Base-by-base conservation (phyloP, 257 asterid species). In the Leptodermis oblonga region DNA sequence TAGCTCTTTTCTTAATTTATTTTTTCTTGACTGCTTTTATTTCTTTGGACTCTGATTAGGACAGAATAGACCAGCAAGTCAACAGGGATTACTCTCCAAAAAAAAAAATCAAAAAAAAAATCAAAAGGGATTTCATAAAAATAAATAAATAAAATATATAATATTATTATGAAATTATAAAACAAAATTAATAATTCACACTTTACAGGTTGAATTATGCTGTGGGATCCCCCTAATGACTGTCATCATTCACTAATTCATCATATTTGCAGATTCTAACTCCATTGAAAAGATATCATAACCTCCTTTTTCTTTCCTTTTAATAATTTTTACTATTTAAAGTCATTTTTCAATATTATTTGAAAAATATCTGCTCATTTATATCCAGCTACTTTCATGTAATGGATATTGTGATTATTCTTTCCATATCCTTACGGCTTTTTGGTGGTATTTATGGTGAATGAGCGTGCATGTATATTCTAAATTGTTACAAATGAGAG, bases 11-110 rank as follows among this genome's bases (percentile, higher is more conserved):
- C 30, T n/a, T 6, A 52, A 52, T 4, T 20, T 51, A 51, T 18
- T 51, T 51, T 25, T 51, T 30, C 33, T 23, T 54, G 61, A 54
- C 61, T 54, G 61, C 61, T 54, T 54, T 54, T 9, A 43, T 39
- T 52, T 54, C 61, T 22, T 52, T 22, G 59, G 59, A 54, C 39
- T 34, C 3, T 34, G 39, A 54, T 23, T 54, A 25, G 59, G 59
- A 54, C 17, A n/a, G n/a, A n/a, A 54, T 5, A 2, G 60, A 9
- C 39, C 62, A 12, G 4, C 37, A 13, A 26, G 36, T 28, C 62
- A 4, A 56, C 1, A 2, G n/a, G 17, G n/a, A n/a, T n/a, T n/a
- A n/a, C n/a, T n/a, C n/a, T n/a, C n/a, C n/a, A n/a, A n/a, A n/a
- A n/a, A n/a, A n/a, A n/a, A n/a, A n/a, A n/a, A n/a, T n/a, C n/a